Conservation (phyloP, 2,329 filamentous ascomycete species). For the Nemania bipapillata region DNA sequence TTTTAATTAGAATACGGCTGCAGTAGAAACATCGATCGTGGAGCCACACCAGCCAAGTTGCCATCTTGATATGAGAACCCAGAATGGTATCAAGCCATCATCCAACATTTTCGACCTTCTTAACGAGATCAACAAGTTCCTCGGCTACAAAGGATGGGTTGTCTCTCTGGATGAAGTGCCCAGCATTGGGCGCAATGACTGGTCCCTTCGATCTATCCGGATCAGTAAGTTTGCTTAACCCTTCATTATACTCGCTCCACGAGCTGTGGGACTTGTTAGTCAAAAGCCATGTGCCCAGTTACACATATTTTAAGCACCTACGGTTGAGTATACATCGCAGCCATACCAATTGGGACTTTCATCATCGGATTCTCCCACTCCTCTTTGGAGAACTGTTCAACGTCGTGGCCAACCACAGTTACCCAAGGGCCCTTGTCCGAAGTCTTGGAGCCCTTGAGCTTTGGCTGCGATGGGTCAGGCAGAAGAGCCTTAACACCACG, state of each 20-base stretch:
- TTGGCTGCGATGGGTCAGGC: slow-evolving; percentile 45
- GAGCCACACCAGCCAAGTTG: too few species aligned
- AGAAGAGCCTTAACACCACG: slow-evolving; percentile 43
- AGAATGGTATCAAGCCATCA: too few species aligned
- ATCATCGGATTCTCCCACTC: slow-evolving; percentile 49
- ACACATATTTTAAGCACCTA: too few species aligned
- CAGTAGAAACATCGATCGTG: too few species aligned
- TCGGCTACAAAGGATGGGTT: slow-evolving; percentile 46
- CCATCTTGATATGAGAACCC: too few species aligned
- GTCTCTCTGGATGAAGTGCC: slow-evolving; percentile 52
- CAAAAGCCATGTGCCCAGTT: too few species aligned
- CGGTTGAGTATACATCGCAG: slow-evolving; percentile 49
- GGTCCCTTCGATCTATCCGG: slow-evolving; percentile 43
- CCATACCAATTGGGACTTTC: slow-evolving; percentile 49
- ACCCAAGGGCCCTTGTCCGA: slow-evolving; percentile 46
- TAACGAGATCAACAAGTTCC: slow-evolving; percentile 39
- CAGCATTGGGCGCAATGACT: slow-evolving; percentile 48
- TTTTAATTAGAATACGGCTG: too few species aligned
- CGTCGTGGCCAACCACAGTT: slow-evolving; percentile 50
- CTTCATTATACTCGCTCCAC: slow-evolving; percentile 51
- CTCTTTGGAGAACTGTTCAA: slow-evolving; percentile 47
- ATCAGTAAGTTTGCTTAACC: slow-evolving; percentile 47
- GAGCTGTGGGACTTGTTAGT: too few species aligned
- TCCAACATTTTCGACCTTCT: slow-evolving; percentile 41
- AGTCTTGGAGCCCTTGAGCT: slow-evolving; percentile 43